Conservation (phyloP, 352 stramenopile species). For the Globisporangium heterothallicum region DNA sequence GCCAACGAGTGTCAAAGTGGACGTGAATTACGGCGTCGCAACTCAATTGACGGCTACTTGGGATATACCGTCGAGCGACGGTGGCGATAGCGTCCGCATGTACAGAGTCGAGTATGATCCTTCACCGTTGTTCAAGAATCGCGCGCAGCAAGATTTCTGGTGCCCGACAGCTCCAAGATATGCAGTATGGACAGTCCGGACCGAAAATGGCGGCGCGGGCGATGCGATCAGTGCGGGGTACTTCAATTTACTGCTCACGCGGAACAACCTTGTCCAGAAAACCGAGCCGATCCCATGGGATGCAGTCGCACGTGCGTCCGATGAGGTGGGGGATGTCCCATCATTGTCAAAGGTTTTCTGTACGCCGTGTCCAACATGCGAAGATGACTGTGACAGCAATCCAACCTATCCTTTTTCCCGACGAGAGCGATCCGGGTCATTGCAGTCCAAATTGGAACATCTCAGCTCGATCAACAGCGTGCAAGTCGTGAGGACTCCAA, state of each 20-base stretch:
- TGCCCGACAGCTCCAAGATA: slow-evolving; percentile 44
- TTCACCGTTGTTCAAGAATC: slow-evolving; percentile 61
- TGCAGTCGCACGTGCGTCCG: slow-evolving; percentile 74
- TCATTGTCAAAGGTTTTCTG: slow-evolving; percentile 57
- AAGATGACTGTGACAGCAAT: slow-evolving; percentile 21
- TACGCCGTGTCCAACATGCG: slow-evolving; percentile 37
- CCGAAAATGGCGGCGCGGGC: slow-evolving; percentile 16
- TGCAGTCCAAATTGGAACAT: slow-evolving; percentile 68
- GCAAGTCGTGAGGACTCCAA: slow-evolving; percentile 61
- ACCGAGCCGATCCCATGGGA: slow-evolving; percentile 91
- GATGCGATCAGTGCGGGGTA: slow-evolving; percentile 41
- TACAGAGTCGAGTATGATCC: slow-evolving; percentile 77
- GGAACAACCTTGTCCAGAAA: slow-evolving; percentile 31
- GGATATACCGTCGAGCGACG: slow-evolving; percentile 39
- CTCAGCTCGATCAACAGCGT: slow-evolving; percentile 56
- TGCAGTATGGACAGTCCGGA: slow-evolving; percentile 57
- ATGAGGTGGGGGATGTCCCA: slow-evolving; percentile 64
- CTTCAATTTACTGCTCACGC: slow-evolving; percentile 52
- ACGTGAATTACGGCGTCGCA: slow-evolving; percentile 75
- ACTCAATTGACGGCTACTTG: slow-evolving; percentile 62
- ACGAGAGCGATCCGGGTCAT: slow-evolving; percentile 50
- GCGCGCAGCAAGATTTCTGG: slow-evolving; percentile 57
- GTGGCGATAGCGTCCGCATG: slow-evolving; percentile 56
- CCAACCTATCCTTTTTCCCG: slow-evolving; percentile 20
- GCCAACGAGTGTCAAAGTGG: slow-evolving; percentile 57